phyloP scores from a whole-genome alignment of 352 stramenopile genomes.

The Phytophthora cryptogea region DNA sequence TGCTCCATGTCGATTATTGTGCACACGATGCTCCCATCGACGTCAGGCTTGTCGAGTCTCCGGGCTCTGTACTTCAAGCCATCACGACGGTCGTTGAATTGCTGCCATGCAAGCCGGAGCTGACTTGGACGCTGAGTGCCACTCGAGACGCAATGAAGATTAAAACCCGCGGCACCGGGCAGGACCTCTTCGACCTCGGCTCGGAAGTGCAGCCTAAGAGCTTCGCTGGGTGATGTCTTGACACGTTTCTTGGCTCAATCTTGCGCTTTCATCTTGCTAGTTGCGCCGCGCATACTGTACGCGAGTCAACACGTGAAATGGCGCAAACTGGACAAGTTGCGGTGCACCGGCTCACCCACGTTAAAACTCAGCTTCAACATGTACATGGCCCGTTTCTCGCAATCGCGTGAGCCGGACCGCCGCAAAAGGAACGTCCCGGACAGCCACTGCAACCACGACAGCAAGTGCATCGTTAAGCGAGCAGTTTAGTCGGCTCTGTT shows the following conservation, averaged over 20 bases:
- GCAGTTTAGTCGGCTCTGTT: background rate
- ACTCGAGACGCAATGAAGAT: conserved; percentile 3
- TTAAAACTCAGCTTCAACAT: conserved; percentile 20
- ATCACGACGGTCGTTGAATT: conserved; percentile 3
- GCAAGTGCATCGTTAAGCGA: background rate
- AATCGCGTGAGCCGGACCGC: conserved; percentile 14
- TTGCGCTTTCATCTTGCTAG: conserved; percentile 16
- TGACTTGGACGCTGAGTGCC: background rate
- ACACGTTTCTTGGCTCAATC: conserved; percentile 15
- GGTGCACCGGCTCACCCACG: conserved; percentile 7
- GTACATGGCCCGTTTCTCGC: conserved; percentile 12
- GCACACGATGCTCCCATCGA: background rate
- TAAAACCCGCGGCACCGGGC: background rate
- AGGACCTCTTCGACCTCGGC: background rate
- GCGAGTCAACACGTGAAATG: conserved; percentile 10
- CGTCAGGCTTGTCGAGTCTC: conserved; percentile 4
- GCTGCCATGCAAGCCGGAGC: background rate
- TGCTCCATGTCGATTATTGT: background rate
- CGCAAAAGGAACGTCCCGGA: conserved; percentile 4
- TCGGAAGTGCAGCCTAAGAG: too few relatives aligned
- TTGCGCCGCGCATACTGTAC: conserved; percentile 18
- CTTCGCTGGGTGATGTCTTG: conserved; percentile 7
- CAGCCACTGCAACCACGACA: background rate
- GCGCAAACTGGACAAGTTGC: background rate
- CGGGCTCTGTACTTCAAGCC: conserved; percentile 1